Conservation (phyloP, 2,329 filamentous ascomycete species). For the Chalaropsis ovoidea region DNA sequence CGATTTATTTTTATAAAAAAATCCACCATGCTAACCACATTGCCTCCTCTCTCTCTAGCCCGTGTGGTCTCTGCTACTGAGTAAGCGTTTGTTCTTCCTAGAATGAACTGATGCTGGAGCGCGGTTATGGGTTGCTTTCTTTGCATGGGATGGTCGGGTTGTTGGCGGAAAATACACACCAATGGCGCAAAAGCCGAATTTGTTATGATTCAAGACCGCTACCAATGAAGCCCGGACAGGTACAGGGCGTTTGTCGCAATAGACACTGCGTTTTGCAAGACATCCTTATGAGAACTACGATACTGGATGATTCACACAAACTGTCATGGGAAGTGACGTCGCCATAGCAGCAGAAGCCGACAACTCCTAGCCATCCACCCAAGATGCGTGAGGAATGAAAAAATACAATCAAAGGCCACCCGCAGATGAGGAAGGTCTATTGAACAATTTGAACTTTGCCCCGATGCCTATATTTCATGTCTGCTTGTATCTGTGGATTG, state of each 20-base stretch:
- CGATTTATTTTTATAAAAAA: background rate
- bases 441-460: no score
- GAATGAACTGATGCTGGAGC: slow-evolving; percentile 23
- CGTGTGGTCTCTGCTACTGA: slow-evolving; percentile 25
- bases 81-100: slow-evolving; percentile 19
- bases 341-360: slow-evolving; percentile 11
- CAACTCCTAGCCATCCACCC: slow-evolving; percentile 19
- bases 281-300: slow-evolving; percentile 13
- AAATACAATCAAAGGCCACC: slow-evolving; percentile 22
- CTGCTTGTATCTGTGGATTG: no score
- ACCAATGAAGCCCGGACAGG: slow-evolving; percentile 21
- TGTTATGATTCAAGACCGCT: slow-evolving; percentile 24
- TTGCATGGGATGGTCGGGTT: slow-evolving; percentile 25
- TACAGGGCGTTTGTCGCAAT: slow-evolving; percentile 23
- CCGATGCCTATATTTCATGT: no score
- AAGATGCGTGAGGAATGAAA: slow-evolving; percentile 6
- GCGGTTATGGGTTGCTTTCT: slow-evolving; percentile 26
- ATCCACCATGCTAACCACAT: slow-evolving; percentile 15
- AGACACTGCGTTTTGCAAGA: slow-evolving; percentile 23
- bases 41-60: slow-evolving; percentile 15
- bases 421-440: slow-evolving; percentile 23
- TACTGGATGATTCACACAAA: slow-evolving; percentile 9
- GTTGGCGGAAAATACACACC: slow-evolving; percentile 25
- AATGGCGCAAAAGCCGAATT: slow-evolving; percentile 26
- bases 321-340: slow-evolving; percentile 16